These are phyloP conservation scores for Parachaetomium inaequale DNA, from an alignment of 495 filamentous ascomycete genomes.

Conservation along the genomic window DNA sequence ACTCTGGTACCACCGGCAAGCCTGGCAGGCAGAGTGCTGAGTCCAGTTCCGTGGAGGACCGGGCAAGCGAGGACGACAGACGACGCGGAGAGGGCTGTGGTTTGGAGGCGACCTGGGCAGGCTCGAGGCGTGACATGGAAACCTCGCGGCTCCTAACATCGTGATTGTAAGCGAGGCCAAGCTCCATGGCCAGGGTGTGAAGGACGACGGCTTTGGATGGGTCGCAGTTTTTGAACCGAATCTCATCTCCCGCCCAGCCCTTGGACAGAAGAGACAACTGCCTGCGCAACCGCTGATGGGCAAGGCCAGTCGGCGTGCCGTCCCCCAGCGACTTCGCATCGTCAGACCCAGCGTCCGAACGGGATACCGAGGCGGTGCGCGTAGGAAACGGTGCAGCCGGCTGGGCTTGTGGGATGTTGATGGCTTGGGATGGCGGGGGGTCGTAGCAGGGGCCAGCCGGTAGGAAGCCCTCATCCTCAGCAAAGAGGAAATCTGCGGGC, in stretches of 20 bases:
- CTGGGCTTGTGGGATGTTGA: neutral
- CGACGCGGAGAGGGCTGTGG: neutral
- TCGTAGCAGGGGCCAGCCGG: neutral
- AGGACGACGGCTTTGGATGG: constrained; percentile 27
- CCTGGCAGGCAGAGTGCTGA: constrained; percentile 16
- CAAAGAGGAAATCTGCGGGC: constrained; percentile 28
- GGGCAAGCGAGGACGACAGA: constrained; percentile 10
- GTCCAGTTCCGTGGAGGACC: constrained; percentile 21
- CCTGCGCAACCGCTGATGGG: constrained; percentile 23
- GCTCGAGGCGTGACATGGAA: constrained; percentile 22
- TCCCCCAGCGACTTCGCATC: constrained; percentile 6
- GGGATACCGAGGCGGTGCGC: neutral
- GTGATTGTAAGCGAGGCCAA: constrained; percentile 27
- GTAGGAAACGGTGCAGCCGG: neutral
- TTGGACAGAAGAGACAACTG: constrained; percentile 28
- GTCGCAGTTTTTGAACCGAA: constrained; percentile 33
- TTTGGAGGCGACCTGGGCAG: neutral
- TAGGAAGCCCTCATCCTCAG: constrained; percentile 27
- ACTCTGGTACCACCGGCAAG: constrained; percentile 5
- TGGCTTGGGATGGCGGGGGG: neutral
- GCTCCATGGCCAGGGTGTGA: constrained; percentile 28
- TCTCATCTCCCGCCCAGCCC: constrained; percentile 31
- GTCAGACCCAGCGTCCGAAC: neutral
- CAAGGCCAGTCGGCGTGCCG: constrained; percentile 7
- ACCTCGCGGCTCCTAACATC: constrained; percentile 24